Evolutionary conservation across 352 stramenopile genomes (phyloP).

Genomic region (Blastocystis sp.): DNA sequence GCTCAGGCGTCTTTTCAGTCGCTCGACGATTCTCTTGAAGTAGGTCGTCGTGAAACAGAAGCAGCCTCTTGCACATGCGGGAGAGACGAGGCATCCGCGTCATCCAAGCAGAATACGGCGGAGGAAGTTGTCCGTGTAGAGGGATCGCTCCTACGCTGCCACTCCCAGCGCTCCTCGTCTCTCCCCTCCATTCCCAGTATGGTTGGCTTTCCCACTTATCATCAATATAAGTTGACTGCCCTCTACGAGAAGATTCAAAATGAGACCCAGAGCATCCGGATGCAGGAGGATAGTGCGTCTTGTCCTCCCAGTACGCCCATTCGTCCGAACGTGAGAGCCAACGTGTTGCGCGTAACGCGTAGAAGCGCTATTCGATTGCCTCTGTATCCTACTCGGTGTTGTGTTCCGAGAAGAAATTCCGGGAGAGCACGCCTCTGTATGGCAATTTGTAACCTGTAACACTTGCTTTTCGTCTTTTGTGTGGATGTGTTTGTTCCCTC

Average conservation of each 20-base stretch:
- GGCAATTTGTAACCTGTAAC: background rate
- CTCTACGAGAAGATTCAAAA: background rate
- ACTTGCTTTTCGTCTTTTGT: background rate
- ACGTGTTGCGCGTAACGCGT: background rate
- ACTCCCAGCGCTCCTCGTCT: background rate
- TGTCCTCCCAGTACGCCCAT: background rate
- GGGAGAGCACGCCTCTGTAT: background rate
- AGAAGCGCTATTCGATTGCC: background rate
- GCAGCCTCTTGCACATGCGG: too few species aligned
- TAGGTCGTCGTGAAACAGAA: too few species aligned
- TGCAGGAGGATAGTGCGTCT: background rate
- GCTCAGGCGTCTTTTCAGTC: slow-evolving; percentile 35
- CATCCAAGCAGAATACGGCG: background rate
- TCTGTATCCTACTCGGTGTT: background rate
- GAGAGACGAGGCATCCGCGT: too few species aligned
- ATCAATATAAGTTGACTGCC: background rate
- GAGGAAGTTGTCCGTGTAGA: background rate
- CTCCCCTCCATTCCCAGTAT: background rate
- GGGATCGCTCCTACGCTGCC: background rate
- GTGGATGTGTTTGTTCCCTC: background rate
- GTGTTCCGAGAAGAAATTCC: background rate
- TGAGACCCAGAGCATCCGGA: background rate
- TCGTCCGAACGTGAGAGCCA: background rate
- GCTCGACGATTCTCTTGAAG: slow-evolving; percentile 13
- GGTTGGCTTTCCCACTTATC: background rate